Evolutionary conservation across 306 rosid genomes (phyloP), one percentile per base, ranked within the genome.

Genomic region (Lathyrus sativus): DNA sequence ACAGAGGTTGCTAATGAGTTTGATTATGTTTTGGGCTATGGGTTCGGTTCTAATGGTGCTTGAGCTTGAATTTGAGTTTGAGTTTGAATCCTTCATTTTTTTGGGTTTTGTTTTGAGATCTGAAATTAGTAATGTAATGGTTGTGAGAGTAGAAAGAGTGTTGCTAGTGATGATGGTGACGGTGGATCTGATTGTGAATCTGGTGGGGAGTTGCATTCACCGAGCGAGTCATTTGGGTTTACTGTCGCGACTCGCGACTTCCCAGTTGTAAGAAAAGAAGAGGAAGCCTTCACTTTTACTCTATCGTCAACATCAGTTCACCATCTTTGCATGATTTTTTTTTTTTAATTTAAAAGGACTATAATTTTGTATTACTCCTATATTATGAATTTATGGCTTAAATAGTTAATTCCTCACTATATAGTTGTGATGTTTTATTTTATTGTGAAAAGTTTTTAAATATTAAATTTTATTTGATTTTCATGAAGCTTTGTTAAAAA

Each of bases 1-100:
- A 61, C 99, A 95, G 19, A 90, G 88, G 22, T 90, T 90, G 83
- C 95, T 85, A 9, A 95, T 90, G 1, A 90, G 86, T 74, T 88
- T 95, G 4, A 95, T 88, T 2, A 95, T 81, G 84, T 88, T 89
- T 49, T 95, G 99, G 67, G 85, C 99, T 2, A 90, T 78, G 62
- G 96, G 97, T 88, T 90, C 96, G 18, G 73, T 44, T 62, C 37
- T 49, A 49, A 3, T 33, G n/a, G 4, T 57, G 29, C 8, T 33
- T 14, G 5, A 46, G 41, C 11, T 43, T 4, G 7, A 12, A 39
- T 5, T 45, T 2, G 41, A 44, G 51, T 6, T 74, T 2, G 85
- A 78, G 66, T 67, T 81, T 6, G 90, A 73, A 11, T 85, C 91
- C 66, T 90, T 95, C 97, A 89, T 89, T 59, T 4, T 28, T 13